Conservation (phyloP, 441 rosid species). For the Arabidopsis lyrata region DNA sequence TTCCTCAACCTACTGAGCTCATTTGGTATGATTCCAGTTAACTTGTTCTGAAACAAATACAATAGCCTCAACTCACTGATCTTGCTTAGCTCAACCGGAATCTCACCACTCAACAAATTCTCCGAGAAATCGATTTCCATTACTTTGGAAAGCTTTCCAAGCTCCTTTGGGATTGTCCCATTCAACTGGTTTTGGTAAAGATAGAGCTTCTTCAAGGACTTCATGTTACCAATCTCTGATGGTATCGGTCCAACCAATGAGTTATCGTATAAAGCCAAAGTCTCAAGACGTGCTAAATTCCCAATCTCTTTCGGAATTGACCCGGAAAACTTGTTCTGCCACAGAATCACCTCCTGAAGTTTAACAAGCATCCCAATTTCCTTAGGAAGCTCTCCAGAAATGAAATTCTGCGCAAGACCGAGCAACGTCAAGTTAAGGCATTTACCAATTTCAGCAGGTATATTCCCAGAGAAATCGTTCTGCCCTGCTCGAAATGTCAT, state of each 20-base stretch:
- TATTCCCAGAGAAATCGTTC: slow-evolving; percentile 75
- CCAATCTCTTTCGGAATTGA: slow-evolving; percentile 81
- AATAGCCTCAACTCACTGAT: slow-evolving; percentile 68
- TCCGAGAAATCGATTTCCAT: slow-evolving; percentile 91
- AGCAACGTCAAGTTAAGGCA: slow-evolving; percentile 76
- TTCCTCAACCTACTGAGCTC: slow-evolving; percentile 76
- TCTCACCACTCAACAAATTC: slow-evolving; percentile 73
- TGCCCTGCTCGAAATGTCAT: slow-evolving; percentile 78
- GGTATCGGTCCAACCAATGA: slow-evolving; percentile 75
- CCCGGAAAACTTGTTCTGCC: slow-evolving; percentile 83
- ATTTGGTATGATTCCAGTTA: slow-evolving; percentile 80
- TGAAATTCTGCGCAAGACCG: slow-evolving; percentile 89
- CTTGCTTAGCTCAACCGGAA: slow-evolving; percentile 76
- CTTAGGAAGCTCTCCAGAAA: slow-evolving; percentile 86
- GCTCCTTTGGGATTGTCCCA: slow-evolving; percentile 84
- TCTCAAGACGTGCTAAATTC: slow-evolving; percentile 68
- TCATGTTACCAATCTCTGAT: slow-evolving; percentile 75
- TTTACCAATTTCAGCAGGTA: slow-evolving; percentile 82
- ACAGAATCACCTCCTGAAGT: slow-evolving; percentile 74
- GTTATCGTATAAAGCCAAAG: slow-evolving; percentile 79
- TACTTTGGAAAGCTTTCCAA: slow-evolving; percentile 77
- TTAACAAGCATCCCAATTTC: slow-evolving; percentile 80
- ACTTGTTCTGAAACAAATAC: slow-evolving; percentile 86
- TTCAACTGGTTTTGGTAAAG: slow-evolving; percentile 84
- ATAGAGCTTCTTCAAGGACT: slow-evolving; percentile 74